phyloP scores from a whole-genome alignment of 371 early-diverging fungal species.

The Rhizopus microsporus region DNA sequence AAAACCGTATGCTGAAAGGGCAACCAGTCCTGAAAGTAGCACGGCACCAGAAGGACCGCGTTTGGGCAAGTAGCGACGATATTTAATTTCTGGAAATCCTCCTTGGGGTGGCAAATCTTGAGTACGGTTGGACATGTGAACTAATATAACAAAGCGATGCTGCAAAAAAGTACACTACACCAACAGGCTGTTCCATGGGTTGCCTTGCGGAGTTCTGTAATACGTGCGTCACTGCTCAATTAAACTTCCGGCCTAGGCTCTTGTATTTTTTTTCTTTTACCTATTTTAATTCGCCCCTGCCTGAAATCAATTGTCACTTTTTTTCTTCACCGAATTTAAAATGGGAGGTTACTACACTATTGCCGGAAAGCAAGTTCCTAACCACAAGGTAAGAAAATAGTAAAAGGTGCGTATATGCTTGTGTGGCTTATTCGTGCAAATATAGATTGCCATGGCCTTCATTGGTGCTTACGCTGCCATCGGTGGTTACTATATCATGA shows the following conservation, averaged over 20 bases:
- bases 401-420: background rate
- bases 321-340: conserved; percentile 10
- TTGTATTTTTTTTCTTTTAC: too few species aligned
- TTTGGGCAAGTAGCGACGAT: conserved; percentile 87
- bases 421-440: conserved; percentile 5
- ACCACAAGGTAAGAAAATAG: conserved; percentile 41
- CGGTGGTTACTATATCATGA: conserved; percentile 38
- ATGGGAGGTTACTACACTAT: conserved; percentile 59
- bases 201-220: background rate
- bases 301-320: conserved; percentile 3
- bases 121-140: conserved; percentile 4
- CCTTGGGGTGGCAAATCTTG: conserved; percentile 80
- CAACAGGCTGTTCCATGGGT: background rate
- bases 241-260: too few species aligned
- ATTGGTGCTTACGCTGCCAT: conserved; percentile 46
- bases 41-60: conserved; percentile 82
- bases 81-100: conserved; percentile 76
- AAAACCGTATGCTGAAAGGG: conserved; percentile 56
- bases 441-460: conserved; percentile 52
- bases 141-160: background rate
- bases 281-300: background rate
- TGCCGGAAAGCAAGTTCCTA: conserved; percentile 50
- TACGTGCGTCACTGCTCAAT: too few species aligned
- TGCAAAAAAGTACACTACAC: background rate
- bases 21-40: conserved; percentile 55